Conservation (phyloP, 352 stramenopile species). For the Globisporangium cylindrosporum region DNA sequence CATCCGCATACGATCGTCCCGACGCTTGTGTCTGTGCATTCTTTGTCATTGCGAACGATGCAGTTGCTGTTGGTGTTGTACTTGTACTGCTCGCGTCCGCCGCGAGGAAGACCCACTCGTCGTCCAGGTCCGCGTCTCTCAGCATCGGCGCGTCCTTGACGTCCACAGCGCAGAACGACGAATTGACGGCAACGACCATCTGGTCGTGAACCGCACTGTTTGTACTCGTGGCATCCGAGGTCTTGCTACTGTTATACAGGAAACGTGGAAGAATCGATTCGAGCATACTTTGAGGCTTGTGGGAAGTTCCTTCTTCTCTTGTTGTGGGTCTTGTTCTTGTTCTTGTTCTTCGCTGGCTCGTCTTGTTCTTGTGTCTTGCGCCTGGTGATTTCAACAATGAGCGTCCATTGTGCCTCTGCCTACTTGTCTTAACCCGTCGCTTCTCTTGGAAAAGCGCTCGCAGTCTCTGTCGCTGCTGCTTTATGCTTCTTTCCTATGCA, state of each 20-base stretch:
- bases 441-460: background rate
- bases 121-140: background rate
- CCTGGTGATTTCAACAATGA: constrained; percentile 3
- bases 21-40: too few relatives aligned
- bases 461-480: background rate
- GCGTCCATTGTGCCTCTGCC: background rate
- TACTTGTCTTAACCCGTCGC: background rate
- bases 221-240: background rate
- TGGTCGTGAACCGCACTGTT: background rate
- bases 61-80: background rate
- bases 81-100: background rate
- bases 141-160: background rate
- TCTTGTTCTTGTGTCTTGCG: background rate
- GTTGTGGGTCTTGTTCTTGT: background rate
- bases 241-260: constrained; percentile 1
- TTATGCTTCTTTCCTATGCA: background rate
- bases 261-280: constrained; percentile 14
- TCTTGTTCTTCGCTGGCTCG: background rate
- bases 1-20: constrained; percentile 31
- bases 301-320: background rate
- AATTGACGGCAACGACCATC: background rate
- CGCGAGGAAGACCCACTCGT: constrained; percentile 16
- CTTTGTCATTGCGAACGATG: background rate
- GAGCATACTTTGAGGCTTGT: constrained; percentile 11
- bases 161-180: background rate